These are phyloP conservation scores for Plasmopara muralis DNA, from an alignment of 352 stramenopile genomes.

Conservation along the genomic window DNA sequence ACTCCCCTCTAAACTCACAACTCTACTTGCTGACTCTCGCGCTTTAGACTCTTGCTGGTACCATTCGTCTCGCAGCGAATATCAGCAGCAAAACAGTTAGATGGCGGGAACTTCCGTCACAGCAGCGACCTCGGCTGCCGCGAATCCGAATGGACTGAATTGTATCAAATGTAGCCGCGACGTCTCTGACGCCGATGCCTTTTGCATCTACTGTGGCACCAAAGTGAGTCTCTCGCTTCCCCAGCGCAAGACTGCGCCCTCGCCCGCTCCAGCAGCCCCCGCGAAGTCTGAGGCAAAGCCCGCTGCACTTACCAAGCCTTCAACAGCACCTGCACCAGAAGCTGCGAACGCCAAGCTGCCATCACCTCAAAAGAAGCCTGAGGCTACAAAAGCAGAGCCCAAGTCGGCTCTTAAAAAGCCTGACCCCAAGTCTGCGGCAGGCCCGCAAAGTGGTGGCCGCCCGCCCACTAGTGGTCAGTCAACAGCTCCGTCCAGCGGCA, in stretches of 20 bases:
- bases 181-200: conserved; percentile 64
- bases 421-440: conserved; percentile 12
- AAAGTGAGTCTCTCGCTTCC: conserved; percentile 66
- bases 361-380: conserved; percentile 11
- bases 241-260: conserved; percentile 36
- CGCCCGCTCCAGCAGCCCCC: conserved; percentile 5
- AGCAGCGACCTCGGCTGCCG: conserved; percentile 27
- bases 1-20: conserved; percentile 25
- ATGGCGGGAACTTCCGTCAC: conserved; percentile 74
- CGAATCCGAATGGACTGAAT: conserved; percentile 28
- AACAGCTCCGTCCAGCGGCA: conserved; percentile 23
- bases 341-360: conserved; percentile 8
- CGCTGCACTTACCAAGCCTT: conserved; percentile 3
- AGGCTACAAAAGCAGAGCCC: conserved; percentile 6
- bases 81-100: conserved; percentile 1
- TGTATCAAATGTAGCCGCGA: conserved; percentile 77
- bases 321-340: conserved; percentile 1
- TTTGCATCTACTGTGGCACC: conserved; percentile 86
- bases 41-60: conserved; percentile 24
- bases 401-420: conserved; percentile 16
- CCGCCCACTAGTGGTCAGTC: conserved; percentile 29
- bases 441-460: conserved; percentile 16
- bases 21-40: conserved; percentile 41
- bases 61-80: conserved; percentile 1
- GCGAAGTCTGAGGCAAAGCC: conserved; percentile 18